phyloP scores from a whole-genome alignment of 106 monocot genomes.

The Dioscorea zingiberensis region DNA sequence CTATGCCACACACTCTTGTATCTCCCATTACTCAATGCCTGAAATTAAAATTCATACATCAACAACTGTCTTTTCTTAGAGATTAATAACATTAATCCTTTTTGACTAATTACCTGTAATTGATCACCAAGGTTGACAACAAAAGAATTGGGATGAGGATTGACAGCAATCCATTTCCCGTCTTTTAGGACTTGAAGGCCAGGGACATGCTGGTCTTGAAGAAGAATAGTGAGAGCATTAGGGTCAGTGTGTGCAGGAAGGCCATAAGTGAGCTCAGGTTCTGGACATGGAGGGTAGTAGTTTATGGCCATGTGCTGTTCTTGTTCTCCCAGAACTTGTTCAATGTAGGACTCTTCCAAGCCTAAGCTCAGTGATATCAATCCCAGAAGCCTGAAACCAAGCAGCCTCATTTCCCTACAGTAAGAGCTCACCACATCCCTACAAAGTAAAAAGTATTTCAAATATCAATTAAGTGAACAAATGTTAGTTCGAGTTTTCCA shows the following conservation, averaged over 20 bases:
- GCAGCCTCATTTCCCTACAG: slow-evolving; percentile 55
- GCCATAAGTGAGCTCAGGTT: slow-evolving; percentile 81
- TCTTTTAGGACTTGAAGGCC: slow-evolving; percentile 67
- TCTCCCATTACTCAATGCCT: slow-evolving; percentile 79
- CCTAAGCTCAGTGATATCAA: slow-evolving; percentile 74
- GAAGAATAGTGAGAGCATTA: slow-evolving; percentile 80
- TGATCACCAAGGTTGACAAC: slow-evolving; percentile 94
- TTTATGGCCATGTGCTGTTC: slow-evolving; percentile 98
- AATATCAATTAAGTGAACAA: no score
- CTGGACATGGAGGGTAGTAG: slow-evolving; percentile 84
- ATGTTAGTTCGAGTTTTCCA: no score
- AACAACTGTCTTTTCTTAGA: no score
- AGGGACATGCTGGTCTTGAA: slow-evolving; percentile 58
- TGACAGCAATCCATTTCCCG: slow-evolving; percentile 57
- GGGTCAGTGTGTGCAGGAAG: slow-evolving; percentile 87
- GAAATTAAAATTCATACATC: background rate
- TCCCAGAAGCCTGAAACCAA: slow-evolving; percentile 65
- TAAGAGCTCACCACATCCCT: slow-evolving; percentile 78
- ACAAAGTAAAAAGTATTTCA: background rate
- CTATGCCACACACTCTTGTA: slow-evolving; percentile 89
- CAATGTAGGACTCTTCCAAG: slow-evolving; percentile 63
- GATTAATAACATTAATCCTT: no score
- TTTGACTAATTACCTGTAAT: slow-evolving; percentile 47
- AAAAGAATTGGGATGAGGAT: slow-evolving; percentile 61
- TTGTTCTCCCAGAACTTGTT: slow-evolving; percentile 56